Evolutionary conservation across 495 filamentous ascomycete species (phyloP).

Genomic region (Saxispiralis lemnorum): DNA sequence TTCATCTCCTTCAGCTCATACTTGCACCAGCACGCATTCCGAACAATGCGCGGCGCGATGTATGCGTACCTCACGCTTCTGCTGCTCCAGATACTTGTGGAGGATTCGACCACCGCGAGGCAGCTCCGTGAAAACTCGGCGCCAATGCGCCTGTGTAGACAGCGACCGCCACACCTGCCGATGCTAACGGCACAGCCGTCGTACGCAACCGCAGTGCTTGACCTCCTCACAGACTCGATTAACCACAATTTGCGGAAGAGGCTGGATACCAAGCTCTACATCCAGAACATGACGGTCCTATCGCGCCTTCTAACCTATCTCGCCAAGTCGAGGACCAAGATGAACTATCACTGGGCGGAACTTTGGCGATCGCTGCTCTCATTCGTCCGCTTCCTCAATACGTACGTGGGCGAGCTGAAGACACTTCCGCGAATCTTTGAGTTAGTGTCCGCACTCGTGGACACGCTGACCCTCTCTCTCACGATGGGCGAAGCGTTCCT

Average conservation of each 20-base stretch:
- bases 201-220: slow-evolving; percentile 57
- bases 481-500: slow-evolving; percentile 80
- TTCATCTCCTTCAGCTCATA: slow-evolving; percentile 87
- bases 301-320: slow-evolving; percentile 38
- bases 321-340: slow-evolving; percentile 39
- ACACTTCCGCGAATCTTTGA: slow-evolving; percentile 38
- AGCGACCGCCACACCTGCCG: slow-evolving; percentile 78
- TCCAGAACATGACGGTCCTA: slow-evolving; percentile 22
- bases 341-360: slow-evolving; percentile 81
- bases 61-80: slow-evolving; percentile 74
- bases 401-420: slow-evolving; percentile 60
- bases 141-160: slow-evolving; percentile 68
- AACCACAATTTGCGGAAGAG: slow-evolving; percentile 82
- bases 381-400: slow-evolving; percentile 77
- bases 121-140: slow-evolving; percentile 62
- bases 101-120: slow-evolving; percentile 73
- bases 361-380: slow-evolving; percentile 80
- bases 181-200: slow-evolving; percentile 40
- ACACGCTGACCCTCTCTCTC: slow-evolving; percentile 73
- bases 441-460: slow-evolving; percentile 55
- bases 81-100: slow-evolving; percentile 68
- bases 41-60: slow-evolving; percentile 53
- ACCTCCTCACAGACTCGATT: slow-evolving; percentile 73
- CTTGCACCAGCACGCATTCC: slow-evolving; percentile 79
- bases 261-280: slow-evolving; percentile 74